Percentiles rank a stretch among this genome's conserved stretches.
Evolutionary conservation across 192 early-diverging fungal genomes (phyloP).

Genomic region (Anaeromyces robustus): DNA sequence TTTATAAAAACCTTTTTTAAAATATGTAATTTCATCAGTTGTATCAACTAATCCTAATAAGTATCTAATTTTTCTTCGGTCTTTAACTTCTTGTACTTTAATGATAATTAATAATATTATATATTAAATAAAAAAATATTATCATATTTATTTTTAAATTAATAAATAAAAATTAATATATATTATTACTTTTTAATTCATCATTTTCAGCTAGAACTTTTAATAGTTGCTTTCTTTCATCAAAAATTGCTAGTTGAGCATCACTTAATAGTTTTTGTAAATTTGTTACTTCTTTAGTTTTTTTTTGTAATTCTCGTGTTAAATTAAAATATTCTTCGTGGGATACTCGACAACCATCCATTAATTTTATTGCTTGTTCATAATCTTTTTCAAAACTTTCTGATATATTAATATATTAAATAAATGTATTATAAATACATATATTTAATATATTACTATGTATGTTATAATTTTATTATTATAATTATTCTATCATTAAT

Average conservation of each 20-base stretch:
- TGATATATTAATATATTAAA: too few relatives aligned
- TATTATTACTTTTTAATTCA: not conserved
- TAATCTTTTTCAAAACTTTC: not conserved
- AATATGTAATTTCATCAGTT: not conserved
- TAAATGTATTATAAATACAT: too few relatives aligned
- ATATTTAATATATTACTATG: too few relatives aligned
- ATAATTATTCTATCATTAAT: too few relatives aligned
- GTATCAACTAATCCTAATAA: not conserved
- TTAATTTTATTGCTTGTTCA: not conserved
- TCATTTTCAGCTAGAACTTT: not conserved
- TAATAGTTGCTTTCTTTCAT: not conserved
- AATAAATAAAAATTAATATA: too few relatives aligned
- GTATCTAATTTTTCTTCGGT: not conserved
- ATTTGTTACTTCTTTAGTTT: not conserved
- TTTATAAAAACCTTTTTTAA: not conserved
- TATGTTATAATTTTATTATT: too few relatives aligned
- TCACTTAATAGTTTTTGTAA: not conserved
- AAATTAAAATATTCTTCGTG: not conserved
- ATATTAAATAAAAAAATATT: too few relatives aligned
- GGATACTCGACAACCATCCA: not conserved
- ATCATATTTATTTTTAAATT: too few relatives aligned
- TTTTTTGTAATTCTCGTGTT: not conserved
- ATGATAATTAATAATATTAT: too few relatives aligned
- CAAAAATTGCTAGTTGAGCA: not conserved
- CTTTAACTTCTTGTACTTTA: not conserved